Percentiles rank a stretch among this genome's conserved stretches.
Conservation (phyloP, 2,329 filamentous ascomycete species). For the Aspergillus clavatus region DNA sequence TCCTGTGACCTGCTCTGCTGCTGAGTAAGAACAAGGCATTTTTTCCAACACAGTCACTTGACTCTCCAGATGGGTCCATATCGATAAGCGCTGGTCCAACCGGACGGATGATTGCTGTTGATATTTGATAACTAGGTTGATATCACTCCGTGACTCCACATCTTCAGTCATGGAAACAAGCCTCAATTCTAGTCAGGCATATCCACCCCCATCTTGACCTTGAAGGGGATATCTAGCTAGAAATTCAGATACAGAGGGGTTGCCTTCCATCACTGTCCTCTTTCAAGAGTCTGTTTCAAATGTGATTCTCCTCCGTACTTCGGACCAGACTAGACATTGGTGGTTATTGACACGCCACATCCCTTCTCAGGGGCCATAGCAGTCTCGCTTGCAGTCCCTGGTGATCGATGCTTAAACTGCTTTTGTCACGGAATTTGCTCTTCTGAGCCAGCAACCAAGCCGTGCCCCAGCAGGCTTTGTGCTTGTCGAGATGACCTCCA, state of each 20-base stretch:
- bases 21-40: constrained; percentile 14
- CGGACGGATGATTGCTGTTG: constrained; percentile 9
- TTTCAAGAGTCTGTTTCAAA: no score
- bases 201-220: no score
- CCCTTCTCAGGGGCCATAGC: constrained; percentile 4
- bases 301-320: no score
- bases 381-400: constrained; percentile 27
- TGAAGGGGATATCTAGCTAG: no score
- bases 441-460: no score
- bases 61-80: constrained; percentile 16
- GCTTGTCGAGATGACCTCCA: no score
- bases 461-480: not conserved
- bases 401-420: constrained; percentile 19
- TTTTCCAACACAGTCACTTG: constrained; percentile 14
- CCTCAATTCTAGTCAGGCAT: no score
- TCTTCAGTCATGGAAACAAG: not conserved
- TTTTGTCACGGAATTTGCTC: constrained; percentile 26
- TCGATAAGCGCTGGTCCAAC: constrained; percentile 13
- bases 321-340: constrained; percentile 4
- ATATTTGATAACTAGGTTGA: constrained; percentile 10
- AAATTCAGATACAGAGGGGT: no score
- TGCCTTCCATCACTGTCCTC: no score
- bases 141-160: not conserved
- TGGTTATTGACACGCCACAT: constrained; percentile 15
- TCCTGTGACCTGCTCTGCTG: constrained; percentile 21